A percentile compares a stretch with the other conserved stretches of the same genome.
Evolutionary conservation across 805 yeast genomes (phyloP).

Genomic region (Cyberlindnera misumaiensis): DNA sequence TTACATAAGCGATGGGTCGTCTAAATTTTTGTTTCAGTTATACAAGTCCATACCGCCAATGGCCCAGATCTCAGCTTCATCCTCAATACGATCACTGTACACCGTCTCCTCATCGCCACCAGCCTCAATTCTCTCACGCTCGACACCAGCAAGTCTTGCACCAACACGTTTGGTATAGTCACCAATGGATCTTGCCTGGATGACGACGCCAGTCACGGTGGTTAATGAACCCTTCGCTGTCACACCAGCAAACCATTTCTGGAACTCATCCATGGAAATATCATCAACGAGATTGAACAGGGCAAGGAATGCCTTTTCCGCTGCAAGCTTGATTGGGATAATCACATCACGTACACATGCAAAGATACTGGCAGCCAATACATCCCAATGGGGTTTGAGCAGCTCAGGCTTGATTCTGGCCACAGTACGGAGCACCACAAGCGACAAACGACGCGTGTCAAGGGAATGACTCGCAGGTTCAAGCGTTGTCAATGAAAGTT

Average conservation of each 20-base stretch:
- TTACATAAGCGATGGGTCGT: not conserved
- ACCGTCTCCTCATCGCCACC: constrained; percentile 88
- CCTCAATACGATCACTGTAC: constrained; percentile 80
- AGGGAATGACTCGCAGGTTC: constrained; percentile 53
- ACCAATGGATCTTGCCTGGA: constrained; percentile 67
- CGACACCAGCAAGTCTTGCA: constrained; percentile 76
- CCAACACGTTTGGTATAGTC: constrained; percentile 92
- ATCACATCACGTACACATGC: constrained; percentile 79
- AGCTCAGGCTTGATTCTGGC: constrained; percentile 54
- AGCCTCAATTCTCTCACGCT: constrained; percentile 78
- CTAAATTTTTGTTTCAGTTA: not conserved
- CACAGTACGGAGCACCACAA: constrained; percentile 70
- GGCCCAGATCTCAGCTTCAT: constrained; percentile 83
- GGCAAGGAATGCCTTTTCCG: constrained; percentile 81
- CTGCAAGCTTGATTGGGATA: constrained; percentile 89
- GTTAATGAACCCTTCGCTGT: constrained; percentile 31
- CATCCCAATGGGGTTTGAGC: constrained; percentile 46
- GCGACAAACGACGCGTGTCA: constrained; percentile 74
- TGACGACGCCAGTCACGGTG: constrained; percentile 38
- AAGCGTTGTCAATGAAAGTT: constrained; percentile 42
- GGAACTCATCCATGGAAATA: constrained; percentile 43
- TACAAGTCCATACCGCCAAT: constrained; percentile 58
- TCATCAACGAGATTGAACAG: constrained; percentile 70
- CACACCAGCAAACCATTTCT: constrained; percentile 51
- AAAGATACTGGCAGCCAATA: constrained; percentile 67